Evolutionary conservation across 2,329 filamentous ascomycete species (phyloP).

Genomic region (Paecilomyces dactylethromorphus): DNA sequence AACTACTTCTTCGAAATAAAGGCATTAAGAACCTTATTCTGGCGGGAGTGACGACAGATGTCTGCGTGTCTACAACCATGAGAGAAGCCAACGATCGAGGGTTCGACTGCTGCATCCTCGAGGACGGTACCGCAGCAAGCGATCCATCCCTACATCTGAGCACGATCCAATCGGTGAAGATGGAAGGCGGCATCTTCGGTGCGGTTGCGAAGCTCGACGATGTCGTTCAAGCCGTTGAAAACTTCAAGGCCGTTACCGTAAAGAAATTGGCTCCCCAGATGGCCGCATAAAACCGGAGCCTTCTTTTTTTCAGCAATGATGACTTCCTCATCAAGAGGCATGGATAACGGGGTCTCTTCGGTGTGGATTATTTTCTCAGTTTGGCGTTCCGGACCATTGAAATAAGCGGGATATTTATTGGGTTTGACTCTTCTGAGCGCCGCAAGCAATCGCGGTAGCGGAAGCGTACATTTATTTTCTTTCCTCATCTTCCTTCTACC

Average conservation of each 20-base stretch:
- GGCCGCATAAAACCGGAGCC: conserved; percentile 10
- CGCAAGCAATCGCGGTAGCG: not conserved
- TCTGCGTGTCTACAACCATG: conserved; percentile 50
- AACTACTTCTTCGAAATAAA: conserved; percentile 44
- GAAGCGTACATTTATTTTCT: not conserved
- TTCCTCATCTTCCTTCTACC: not conserved
- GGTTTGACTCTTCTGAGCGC: not conserved
- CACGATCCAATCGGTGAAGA: conserved; percentile 38
- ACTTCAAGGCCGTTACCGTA: conserved; percentile 34
- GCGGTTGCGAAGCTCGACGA: conserved; percentile 33
- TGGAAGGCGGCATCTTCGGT: conserved; percentile 43
- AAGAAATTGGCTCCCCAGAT: conserved; percentile 39
- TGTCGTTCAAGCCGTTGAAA: conserved; percentile 35
- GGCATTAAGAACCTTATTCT: conserved; percentile 48
- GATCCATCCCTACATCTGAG: conserved; percentile 35
- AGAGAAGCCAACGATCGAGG: conserved; percentile 51
- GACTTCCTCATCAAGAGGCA: conserved; percentile 9
- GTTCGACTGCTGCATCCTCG: conserved; percentile 47
- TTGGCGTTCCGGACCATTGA: not conserved
- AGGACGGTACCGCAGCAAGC: conserved; percentile 42
- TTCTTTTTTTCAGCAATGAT: not conserved
- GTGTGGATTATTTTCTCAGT: not conserved
- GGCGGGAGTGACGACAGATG: conserved; percentile 51
- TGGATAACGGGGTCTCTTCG: conserved; percentile 5
- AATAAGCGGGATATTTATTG: not conserved